These are phyloP conservation scores for Porcisia deanei DNA, from an alignment of 208 protist genomes.

Conservation along the genomic window DNA sequence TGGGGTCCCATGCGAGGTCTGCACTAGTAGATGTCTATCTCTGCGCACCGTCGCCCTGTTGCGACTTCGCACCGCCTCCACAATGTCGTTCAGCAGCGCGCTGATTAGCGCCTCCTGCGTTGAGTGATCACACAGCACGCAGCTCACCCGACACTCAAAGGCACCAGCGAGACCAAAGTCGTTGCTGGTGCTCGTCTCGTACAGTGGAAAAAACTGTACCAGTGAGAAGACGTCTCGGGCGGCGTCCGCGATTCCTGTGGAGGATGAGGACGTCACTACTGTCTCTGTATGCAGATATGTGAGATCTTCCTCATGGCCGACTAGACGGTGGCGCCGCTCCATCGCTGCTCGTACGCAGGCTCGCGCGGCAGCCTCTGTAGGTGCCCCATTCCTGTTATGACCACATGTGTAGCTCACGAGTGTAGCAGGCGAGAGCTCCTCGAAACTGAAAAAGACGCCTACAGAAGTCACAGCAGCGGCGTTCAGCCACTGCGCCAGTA, in stretches of 20 bases:
- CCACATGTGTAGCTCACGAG: conserved; percentile 21
- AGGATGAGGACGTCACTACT: background rate
- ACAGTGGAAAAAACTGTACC: conserved; percentile 70
- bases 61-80: conserved; percentile 24
- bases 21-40: conserved; percentile 31
- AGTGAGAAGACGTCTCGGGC: conserved; percentile 30
- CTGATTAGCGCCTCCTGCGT: conserved; percentile 23
- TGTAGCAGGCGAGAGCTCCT: conserved; percentile 25
- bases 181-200: conserved; percentile 19
- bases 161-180: conserved; percentile 46
- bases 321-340: conserved; percentile 36
- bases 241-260: background rate
- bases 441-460: conserved; percentile 57
- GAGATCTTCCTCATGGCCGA: conserved; percentile 44
- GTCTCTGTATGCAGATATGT: conserved; percentile 43
- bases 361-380: conserved; percentile 31
- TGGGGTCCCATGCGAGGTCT: conserved; percentile 7
- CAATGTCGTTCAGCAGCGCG: conserved; percentile 25
- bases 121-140: conserved; percentile 43
- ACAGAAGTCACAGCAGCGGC: conserved; percentile 52
- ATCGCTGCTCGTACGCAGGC: conserved; percentile 44
- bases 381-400: conserved; percentile 14
- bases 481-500: conserved; percentile 69
- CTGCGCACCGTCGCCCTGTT: conserved; percentile 18
- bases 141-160: conserved; percentile 81